These are phyloP conservation scores for Bipolaris cookei DNA, from an alignment of 2,329 filamentous ascomycete genomes.

Conservation along the genomic window DNA sequence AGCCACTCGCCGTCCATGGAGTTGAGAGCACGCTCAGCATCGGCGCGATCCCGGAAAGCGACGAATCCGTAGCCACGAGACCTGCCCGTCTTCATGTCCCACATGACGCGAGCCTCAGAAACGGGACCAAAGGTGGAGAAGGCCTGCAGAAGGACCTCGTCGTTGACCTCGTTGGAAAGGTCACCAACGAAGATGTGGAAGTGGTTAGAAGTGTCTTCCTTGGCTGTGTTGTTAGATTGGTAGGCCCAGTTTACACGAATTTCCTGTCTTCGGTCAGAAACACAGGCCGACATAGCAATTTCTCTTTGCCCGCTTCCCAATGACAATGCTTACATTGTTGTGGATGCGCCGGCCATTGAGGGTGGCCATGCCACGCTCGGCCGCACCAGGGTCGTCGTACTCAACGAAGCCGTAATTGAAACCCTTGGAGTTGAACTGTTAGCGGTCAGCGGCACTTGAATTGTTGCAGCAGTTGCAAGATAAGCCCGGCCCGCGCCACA, in stretches of 20 bases:
- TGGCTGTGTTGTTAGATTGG: constrained; percentile 90
- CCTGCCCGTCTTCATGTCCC: constrained; percentile 99
- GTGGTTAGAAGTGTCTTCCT: constrained; percentile 97
- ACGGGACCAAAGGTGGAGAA: constrained; percentile 96
- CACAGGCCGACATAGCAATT: constrained; percentile 11
- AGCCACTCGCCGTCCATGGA: constrained; percentile 99
- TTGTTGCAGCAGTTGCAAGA: constrained; percentile 16
- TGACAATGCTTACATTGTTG: constrained; percentile 73
- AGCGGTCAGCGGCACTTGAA: constrained; percentile 20
- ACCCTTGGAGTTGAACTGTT: constrained; percentile 66
- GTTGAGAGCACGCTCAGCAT: constrained; percentile 94
- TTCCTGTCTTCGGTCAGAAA: constrained; percentile 66
- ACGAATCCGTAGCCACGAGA: constrained; percentile 98
- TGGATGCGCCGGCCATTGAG: constrained; percentile 95
- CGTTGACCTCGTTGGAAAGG: constrained; percentile 97
- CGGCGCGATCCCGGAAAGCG: constrained; percentile 89
- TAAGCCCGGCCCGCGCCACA: constrained; percentile 18
- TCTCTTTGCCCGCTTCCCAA: background rate
- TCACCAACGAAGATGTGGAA: constrained; percentile 99
- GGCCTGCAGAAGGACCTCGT: constrained; percentile 89
- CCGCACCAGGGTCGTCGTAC: constrained; percentile 95
- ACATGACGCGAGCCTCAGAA: constrained; percentile 98
- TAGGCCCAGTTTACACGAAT: constrained; percentile 99
- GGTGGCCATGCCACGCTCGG: constrained; percentile 96
- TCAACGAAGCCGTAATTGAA: constrained; percentile 99